Percentiles rank a stretch among this genome's conserved stretches.
phyloP scores from a whole-genome alignment of 306 rosid genomes.

The Prunus padus region DNA sequence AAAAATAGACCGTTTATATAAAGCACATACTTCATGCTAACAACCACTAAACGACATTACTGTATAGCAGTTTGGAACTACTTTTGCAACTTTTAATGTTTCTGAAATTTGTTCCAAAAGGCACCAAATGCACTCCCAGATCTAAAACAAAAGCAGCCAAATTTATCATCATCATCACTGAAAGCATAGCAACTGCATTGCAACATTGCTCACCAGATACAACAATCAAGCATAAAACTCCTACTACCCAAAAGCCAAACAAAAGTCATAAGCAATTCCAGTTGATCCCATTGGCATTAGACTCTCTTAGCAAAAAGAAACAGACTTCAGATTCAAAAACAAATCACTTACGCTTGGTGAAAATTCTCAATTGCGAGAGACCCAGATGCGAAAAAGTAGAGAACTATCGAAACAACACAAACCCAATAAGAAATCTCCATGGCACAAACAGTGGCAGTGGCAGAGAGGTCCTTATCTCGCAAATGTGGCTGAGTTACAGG shows the following conservation, averaged over 20 bases:
- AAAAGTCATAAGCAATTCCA: constrained; percentile 9
- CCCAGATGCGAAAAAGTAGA: constrained; percentile 44
- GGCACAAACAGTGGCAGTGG: constrained; percentile 7
- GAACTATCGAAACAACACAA: constrained; percentile 30
- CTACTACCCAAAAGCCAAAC: constrained; percentile 5
- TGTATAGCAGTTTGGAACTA: not conserved
- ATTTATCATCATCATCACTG: constrained; percentile 4
- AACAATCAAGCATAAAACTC: constrained; percentile 3
- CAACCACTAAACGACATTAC: not conserved
- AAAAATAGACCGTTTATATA: not conserved
- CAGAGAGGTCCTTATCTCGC: constrained; percentile 19
- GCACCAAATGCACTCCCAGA: constrained; percentile 1
- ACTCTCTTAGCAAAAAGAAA: not conserved
- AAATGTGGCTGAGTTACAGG: constrained; percentile 28
- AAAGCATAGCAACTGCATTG: not conserved
- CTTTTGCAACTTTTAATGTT: not conserved
- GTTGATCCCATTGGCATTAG: constrained; percentile 7
- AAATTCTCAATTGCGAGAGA: constrained; percentile 49
- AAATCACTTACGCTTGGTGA: constrained; percentile 72
- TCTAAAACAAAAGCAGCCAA: constrained; percentile 10
- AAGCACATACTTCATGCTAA: not conserved
- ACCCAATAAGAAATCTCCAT: constrained; percentile 51
- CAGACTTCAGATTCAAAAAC: constrained; percentile 15
- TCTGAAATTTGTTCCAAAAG: not conserved
- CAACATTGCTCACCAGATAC: not conserved